Evolutionary conservation across 2,329 filamentous ascomycete genomes (phyloP).

Genomic region (Aspergillus quadrilineatus): DNA sequence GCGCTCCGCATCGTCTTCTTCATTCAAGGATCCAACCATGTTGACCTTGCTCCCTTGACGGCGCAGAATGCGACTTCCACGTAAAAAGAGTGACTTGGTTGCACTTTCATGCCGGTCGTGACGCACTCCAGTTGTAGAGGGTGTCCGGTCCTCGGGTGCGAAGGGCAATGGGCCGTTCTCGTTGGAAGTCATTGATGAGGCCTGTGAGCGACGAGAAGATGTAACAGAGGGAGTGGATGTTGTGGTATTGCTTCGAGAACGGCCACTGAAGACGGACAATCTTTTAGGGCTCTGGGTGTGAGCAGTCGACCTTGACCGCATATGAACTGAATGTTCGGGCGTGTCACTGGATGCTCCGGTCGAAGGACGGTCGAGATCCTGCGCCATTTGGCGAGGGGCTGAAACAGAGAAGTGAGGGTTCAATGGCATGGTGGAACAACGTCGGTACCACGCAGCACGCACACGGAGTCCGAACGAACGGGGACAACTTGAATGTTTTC

Average conservation of each 20-base stretch:
- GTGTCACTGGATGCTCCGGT: conserved; percentile 35
- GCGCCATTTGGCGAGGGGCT: conserved; percentile 15
- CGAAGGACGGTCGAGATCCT: conserved; percentile 30
- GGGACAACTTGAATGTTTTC: neutral
- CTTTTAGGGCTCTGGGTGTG: conserved; percentile 40
- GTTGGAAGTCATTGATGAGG: conserved; percentile 42
- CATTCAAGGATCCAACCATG: conserved; percentile 42
- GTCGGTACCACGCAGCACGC: conserved; percentile 4
- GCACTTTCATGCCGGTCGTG: conserved; percentile 37
- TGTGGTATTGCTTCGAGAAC: conserved; percentile 47
- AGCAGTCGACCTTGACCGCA: conserved; percentile 37
- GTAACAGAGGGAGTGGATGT: conserved; percentile 56
- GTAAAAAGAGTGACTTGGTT: conserved; percentile 43
- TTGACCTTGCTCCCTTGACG: conserved; percentile 50
- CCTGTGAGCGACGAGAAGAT: conserved; percentile 48
- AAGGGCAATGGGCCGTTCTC: conserved; percentile 32
- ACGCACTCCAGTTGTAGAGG: conserved; percentile 27
- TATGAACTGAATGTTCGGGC: conserved; percentile 35
- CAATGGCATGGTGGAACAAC: conserved; percentile 15
- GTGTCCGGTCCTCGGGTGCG: conserved; percentile 34
- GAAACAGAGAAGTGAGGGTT: conserved; percentile 16
- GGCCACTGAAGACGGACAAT: conserved; percentile 41
- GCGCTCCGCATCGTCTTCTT: conserved; percentile 39
- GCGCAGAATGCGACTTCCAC: conserved; percentile 48
- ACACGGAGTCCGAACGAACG: neutral